Base-by-base conservation (phyloP, 164 flowering plant genomes). In the Chimonanthus salicifolius region DNA sequence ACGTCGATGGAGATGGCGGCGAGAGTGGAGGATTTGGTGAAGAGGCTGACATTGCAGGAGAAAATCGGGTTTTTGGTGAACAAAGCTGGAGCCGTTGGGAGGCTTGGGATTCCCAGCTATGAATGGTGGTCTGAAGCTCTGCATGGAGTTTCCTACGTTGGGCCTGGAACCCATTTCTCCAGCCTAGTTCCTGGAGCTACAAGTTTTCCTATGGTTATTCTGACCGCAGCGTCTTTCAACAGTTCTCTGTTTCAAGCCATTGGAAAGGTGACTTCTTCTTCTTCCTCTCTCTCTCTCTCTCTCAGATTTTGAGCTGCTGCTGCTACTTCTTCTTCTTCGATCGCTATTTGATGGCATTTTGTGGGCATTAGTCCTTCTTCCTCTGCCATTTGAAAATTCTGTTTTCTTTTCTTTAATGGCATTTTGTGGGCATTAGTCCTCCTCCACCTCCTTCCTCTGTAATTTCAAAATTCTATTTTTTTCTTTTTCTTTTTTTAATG, bases 71-170 rank as follows among this genome's bases (percentile, higher is more conserved):
- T 82, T 71, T 66, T 92, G 81, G 94, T 86, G 77, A 76, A 86
- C 69, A 76, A 68, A 10, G 89, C 95, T 2, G 86, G 78, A 8
- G 78, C 78, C 54, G 93, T 91, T 54, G 71, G 76, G 66, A 74
- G 99, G 71, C 95, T 94, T 47, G 98, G 99, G 15, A 91, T 96
- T 15, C 97, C 99, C 0, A 78, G 78, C 21, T 96, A 96, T 72
- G 89, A 92, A 71, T 96, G 99, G 99, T 96, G 99, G 99, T 96
- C 99, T n/a, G 99, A 96, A 83, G 98, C 97, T 65, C 75, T 96
- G 64, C 99, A 96, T 79, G 98, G 99, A 0, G 98, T 96, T 2
- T 92, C 99, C 2, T 69, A 87, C 67, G 86, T 84, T 2, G 99
- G 99, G 6, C 92, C 88, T 2, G 99, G 98, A 0, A 90, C 93